Conservation (phyloP, 1,284 basidiomycete species). For the Cyathus olla region DNA sequence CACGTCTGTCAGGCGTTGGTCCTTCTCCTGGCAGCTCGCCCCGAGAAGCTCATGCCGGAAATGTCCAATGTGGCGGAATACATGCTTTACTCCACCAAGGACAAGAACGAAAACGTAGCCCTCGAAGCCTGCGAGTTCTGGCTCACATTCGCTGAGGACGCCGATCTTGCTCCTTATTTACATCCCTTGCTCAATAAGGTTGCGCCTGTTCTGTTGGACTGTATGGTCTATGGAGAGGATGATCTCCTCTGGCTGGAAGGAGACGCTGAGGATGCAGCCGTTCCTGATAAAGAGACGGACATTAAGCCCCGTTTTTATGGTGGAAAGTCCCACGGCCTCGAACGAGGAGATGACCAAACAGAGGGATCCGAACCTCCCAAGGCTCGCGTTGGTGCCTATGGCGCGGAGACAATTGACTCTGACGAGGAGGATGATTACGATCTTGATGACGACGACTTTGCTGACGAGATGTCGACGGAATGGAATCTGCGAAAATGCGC, state of each 20-base stretch:
- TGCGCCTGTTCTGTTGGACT: conserved; percentile 93
- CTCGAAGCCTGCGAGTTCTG: conserved; percentile 99
- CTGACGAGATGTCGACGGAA: conserved; percentile 97
- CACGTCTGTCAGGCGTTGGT: conserved; percentile 98
- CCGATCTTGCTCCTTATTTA: conserved; percentile 86
- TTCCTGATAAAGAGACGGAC: conserved; percentile 94
- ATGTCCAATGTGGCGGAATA: conserved; percentile 97
- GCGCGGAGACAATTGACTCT: conserved; percentile 77
- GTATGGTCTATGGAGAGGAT: conserved; percentile 98
- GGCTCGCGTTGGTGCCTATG: conserved; percentile 71
- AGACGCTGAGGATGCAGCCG: conserved; percentile 90
- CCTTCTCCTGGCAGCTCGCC: conserved; percentile 90
- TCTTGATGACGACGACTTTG: conserved; percentile 91
- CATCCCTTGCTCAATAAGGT: conserved; percentile 90
- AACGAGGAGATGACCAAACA: conserved; percentile 71
- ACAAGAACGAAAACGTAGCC: conserved; percentile 95
- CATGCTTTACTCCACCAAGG: conserved; percentile 98
- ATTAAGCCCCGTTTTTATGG: conserved; percentile 97
- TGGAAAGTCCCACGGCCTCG: conserved; percentile 85
- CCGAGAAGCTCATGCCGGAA: conserved; percentile 97
- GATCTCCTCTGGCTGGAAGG: conserved; percentile 96
- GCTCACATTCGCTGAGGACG: conserved; percentile 98
- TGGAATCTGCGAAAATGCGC: conserved; percentile 99
- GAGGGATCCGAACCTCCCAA: conserved; percentile 58
- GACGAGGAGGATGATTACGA: conserved; percentile 91